phyloP scores from a whole-genome alignment of 2,329 filamentous ascomycete species.

The Scleromitrula shiraiana region DNA sequence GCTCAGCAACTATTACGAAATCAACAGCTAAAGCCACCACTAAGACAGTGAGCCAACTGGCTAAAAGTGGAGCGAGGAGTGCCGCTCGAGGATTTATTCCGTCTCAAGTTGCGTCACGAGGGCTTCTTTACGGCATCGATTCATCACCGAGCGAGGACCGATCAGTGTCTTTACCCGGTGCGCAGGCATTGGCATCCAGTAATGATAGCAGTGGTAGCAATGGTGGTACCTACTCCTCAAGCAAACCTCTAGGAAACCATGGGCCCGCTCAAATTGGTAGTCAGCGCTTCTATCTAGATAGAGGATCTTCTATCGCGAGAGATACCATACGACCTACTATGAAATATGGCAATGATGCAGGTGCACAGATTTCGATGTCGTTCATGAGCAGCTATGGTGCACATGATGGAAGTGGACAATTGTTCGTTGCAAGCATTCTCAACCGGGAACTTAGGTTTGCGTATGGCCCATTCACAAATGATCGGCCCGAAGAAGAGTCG shows the following conservation, averaged over 20 bases:
- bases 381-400: neutral
- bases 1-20: neutral
- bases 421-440: neutral
- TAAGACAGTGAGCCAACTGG: neutral
- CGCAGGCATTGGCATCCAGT: neutral
- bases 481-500: too few relatives aligned
- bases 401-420: neutral
- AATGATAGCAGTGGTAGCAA: neutral
- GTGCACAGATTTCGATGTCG: neutral
- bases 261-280: slow-evolving; percentile 3
- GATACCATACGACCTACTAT: slow-evolving; percentile 1
- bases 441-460: neutral
- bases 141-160: neutral
- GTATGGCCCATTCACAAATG: neutral
- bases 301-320: neutral
- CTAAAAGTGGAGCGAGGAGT: neutral
- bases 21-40: neutral
- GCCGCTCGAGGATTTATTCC: neutral
- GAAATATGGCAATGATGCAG: neutral
- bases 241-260: neutral
- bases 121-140: neutral
- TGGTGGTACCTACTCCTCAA: neutral
- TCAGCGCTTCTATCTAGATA: slow-evolving; percentile 1
- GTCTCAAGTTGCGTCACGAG: neutral
- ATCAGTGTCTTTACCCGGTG: neutral